phyloP scores from a whole-genome alignment of 2,329 filamentous ascomycete species.

The Reticulascus tulasneorum region DNA sequence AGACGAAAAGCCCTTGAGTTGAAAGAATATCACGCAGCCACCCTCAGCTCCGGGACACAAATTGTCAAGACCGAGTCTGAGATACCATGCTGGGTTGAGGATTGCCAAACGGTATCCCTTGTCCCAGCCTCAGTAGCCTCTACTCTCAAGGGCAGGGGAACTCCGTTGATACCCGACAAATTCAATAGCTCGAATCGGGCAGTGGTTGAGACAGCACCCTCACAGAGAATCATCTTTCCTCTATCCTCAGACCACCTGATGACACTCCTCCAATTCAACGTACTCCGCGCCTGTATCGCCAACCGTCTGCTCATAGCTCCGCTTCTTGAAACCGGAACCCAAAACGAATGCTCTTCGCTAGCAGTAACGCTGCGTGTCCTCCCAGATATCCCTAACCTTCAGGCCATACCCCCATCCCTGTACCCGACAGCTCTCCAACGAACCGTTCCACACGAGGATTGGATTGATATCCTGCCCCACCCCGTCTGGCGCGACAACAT shows the following conservation, averaged over 20 bases:
- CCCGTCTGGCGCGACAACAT: conserved; percentile 23
- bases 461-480: conserved; percentile 27
- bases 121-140: too few relatives aligned
- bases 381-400: conserved; percentile 12
- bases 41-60: too few relatives aligned
- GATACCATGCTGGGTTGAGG: too few relatives aligned
- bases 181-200: background rate
- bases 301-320: conserved; percentile 27
- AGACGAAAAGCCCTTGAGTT: too few relatives aligned
- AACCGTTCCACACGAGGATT: conserved; percentile 19
- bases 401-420: conserved; percentile 17
- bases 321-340: conserved; percentile 10
- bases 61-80: too few relatives aligned
- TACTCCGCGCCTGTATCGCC: conserved; percentile 28
- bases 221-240: conserved; percentile 14
- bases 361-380: too few relatives aligned
- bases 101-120: too few relatives aligned
- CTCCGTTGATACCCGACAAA: background rate
- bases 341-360: conserved; percentile 17
- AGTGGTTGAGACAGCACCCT: background rate
- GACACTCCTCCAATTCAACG: conserved; percentile 31
- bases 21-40: too few relatives aligned
- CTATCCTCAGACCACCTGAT: conserved; percentile 26
- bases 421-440: conserved; percentile 19
- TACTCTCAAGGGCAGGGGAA: too few relatives aligned